phyloP scores from a whole-genome alignment of 2,329 filamentous ascomycete genomes.

The Fusarium veterinarium region DNA sequence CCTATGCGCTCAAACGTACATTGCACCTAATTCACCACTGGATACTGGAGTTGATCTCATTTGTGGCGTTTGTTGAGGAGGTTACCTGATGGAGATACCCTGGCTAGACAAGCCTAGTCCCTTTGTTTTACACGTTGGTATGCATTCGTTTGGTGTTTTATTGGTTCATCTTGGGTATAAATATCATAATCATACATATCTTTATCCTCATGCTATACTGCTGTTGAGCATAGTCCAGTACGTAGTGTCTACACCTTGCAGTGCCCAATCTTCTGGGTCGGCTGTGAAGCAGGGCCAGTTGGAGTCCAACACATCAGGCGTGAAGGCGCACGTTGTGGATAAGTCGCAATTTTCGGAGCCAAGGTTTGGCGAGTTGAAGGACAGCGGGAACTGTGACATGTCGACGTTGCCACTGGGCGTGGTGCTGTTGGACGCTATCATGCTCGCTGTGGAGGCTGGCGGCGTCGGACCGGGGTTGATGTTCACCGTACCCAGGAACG shows the following conservation, averaged over 20 bases:
- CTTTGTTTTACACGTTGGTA: conserved; percentile 27
- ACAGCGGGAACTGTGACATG: conserved; percentile 17
- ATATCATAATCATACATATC: conserved; percentile 30
- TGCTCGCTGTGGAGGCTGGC: conserved; percentile 17
- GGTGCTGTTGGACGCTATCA: conserved; percentile 24
- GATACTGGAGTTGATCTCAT: conserved; percentile 39
- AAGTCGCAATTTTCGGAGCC: conserved; percentile 10
- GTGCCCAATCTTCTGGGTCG: conserved; percentile 54
- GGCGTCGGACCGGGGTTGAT: conserved; percentile 48
- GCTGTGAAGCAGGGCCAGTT: conserved; percentile 45
- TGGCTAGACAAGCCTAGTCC: conserved; percentile 39
- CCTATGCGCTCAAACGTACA: conserved; percentile 6
- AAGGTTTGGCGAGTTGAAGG: conserved; percentile 17
- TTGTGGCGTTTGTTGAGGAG: conserved; percentile 41
- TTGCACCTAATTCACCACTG: conserved; percentile 24
- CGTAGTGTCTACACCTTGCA: conserved; percentile 55
- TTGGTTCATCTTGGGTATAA: conserved; percentile 32
- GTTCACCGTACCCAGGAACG: conserved; percentile 60
- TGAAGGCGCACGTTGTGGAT: conserved; percentile 9
- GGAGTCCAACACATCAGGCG: conserved; percentile 22
- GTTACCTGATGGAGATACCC: conserved; percentile 44
- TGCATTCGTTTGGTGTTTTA: conserved; percentile 32
- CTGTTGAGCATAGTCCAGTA: conserved; percentile 51
- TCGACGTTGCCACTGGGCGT: conserved; percentile 20
- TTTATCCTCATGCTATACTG: conserved; percentile 25